Evolutionary conservation across 176 grass and related monocot species (phyloP).

Genomic region (Leersia perrieri): DNA sequence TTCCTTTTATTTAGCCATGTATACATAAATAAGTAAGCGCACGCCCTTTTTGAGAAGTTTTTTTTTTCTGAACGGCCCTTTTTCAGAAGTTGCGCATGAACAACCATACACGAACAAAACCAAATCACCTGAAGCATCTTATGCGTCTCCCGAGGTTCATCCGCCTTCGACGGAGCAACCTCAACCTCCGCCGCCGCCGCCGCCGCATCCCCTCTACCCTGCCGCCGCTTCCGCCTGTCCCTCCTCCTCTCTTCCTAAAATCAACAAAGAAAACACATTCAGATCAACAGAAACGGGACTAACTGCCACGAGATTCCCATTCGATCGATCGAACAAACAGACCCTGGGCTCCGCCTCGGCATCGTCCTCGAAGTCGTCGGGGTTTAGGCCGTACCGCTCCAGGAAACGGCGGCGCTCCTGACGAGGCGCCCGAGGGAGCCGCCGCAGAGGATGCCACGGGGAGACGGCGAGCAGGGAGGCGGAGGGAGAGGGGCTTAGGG

Average conservation of each 20-base stretch:
- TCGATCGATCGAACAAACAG: not conserved
- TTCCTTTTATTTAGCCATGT: not conserved
- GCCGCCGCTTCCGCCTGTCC: constrained; percentile 26
- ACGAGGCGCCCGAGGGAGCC: constrained; percentile 27
- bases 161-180: not conserved
- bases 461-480: constrained; percentile 1
- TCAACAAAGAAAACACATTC: not conserved
- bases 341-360: constrained; percentile 36
- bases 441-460: not conserved
- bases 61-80: constrained; percentile 2
- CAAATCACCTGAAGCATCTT: constrained; percentile 67
- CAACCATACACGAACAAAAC: not conserved
- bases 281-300: not conserved
- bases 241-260: constrained; percentile 35
- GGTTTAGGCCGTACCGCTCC: constrained; percentile 68
- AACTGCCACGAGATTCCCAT: not conserved
- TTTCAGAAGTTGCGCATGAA: constrained; percentile 6
- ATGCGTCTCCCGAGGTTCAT: constrained; percentile 70
- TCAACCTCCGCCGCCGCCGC: not conserved
- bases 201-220: constrained; percentile 29
- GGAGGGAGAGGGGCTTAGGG: not conserved
- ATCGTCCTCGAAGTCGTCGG: constrained; percentile 49
- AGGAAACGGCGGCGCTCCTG: constrained; percentile 46
- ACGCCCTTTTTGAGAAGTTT: not conserved
- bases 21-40: not conserved